A percentile compares a stretch with the other conserved stretches of the same genome.
phyloP scores from a whole-genome alignment of 441 rosid species.

The Pelargonium cotyledonis region DNA sequence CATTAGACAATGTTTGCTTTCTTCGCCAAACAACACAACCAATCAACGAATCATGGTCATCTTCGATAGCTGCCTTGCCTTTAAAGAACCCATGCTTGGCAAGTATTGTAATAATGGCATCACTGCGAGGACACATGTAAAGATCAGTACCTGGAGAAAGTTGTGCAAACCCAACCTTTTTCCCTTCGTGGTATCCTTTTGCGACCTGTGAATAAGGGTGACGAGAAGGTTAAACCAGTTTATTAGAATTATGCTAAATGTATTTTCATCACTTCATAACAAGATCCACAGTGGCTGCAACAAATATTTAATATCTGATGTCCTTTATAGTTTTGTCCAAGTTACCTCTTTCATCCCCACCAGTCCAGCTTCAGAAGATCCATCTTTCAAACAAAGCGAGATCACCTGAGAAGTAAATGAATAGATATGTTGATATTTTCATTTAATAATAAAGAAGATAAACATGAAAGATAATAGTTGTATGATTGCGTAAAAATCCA shows the following conservation, averaged over 20 bases:
- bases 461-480: too few species aligned
- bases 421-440: background rate
- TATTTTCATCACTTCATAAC: background rate
- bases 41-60: slow-evolving; percentile 26
- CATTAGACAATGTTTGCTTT: slow-evolving; percentile 16
- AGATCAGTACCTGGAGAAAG: slow-evolving; percentile 30
- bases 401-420: slow-evolving; percentile 25
- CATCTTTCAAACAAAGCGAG: slow-evolving; percentile 33
- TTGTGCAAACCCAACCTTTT: slow-evolving; percentile 31
- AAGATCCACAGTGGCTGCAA: slow-evolving; percentile 8
- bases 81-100: slow-evolving; percentile 39
- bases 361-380: slow-evolving; percentile 30
- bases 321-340: slow-evolving; percentile 4
- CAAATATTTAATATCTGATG: background rate
- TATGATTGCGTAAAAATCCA: background rate
- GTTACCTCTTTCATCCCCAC: slow-evolving; percentile 29
- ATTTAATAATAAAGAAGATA: background rate
- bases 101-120: slow-evolving; percentile 31
- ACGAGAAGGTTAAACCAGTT: background rate
- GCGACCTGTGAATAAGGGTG: slow-evolving; percentile 23
- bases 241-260: too few species aligned
- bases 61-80: slow-evolving; percentile 29
- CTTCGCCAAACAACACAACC: slow-evolving; percentile 37
- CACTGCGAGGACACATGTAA: slow-evolving; percentile 30
- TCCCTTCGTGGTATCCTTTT: slow-evolving; percentile 26